Evolutionary conservation across 257 asterid genomes (phyloP), one percentile per base, ranked within the genome.

Genomic region (Cynanchum wilfordii): DNA sequence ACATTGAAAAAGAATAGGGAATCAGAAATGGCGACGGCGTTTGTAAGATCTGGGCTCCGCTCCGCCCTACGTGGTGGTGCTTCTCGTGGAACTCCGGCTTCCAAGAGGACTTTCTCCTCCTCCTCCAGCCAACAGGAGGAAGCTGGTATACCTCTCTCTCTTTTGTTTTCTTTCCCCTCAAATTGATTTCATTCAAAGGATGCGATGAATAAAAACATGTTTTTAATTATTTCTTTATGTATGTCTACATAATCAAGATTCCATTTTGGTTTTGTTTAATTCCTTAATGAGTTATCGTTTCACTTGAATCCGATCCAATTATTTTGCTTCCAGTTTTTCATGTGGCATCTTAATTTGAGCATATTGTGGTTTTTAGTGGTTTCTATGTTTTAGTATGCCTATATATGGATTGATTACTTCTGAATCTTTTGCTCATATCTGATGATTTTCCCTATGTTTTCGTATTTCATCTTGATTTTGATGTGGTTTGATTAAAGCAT

Each of bases 21-120:
- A 58, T 52, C 68, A 12, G 76, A 42, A 79, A 94, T 94, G 99
- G 90, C 99, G 69, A 62, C 92, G 83, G 89, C 98, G 80, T 86
- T 90, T 33, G 70, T 85, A 79, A 91, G 97, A 91, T 91, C 97
- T 80, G 84, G 88, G 76, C 66, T 89, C 73, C 97, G 98, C 75
- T 82, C 95, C 77, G 90, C 90, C 85, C 83, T 88, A 20, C 92
- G 95, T 55, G 83, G 93, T 12, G 83, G 97, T 68, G 85, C 85
- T 22, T 40, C 93, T 75, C 86, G 87, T 68, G 75, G 70, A 42
- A 49, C 87, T 71, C 80, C 83, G 22, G 87, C 85, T 69, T 49
- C 93, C 30, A 88, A 81, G 84, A 86, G 95, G 56, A 66, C 89
- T 60, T 88, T 86, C 76, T 73, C 99, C 69, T 73, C 99, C 71